Percentiles rank a stretch among this genome's conserved stretches.
These are phyloP conservation scores for Torulaspora globosa DNA, from an alignment of 1,139 yeast species.

Conservation along the genomic window DNA sequence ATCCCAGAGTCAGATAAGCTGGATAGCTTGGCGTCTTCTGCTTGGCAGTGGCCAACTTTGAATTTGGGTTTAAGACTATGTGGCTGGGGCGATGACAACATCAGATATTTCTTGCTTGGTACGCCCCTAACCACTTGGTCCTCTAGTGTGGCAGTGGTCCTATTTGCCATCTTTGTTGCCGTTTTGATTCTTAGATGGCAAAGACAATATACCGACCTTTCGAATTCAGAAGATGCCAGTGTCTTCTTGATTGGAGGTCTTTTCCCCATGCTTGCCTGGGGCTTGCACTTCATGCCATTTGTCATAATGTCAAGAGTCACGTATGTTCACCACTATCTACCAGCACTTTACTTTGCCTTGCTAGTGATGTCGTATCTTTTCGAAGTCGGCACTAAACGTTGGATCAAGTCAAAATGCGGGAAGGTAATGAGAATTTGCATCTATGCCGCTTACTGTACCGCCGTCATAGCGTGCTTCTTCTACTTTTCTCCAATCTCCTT, in stretches of 20 bases:
- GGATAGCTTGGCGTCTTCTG: conserved; percentile 84
- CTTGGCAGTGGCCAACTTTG: conserved; percentile 99
- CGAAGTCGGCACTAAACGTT: conserved; percentile 53
- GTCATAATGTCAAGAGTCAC: conserved; percentile 95
- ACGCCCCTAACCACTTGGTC: conserved; percentile 95
- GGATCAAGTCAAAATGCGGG: conserved; percentile 35
- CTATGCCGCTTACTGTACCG: conserved; percentile 47
- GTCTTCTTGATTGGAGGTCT: conserved; percentile 73
- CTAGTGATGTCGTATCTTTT: conserved; percentile 71
- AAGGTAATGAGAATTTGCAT: conserved; percentile 36
- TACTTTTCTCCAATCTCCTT: conserved; percentile 74
- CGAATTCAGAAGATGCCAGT: conserved; percentile 38
- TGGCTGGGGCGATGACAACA: conserved; percentile 81
- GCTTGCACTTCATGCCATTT: conserved; percentile 86
- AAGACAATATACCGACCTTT: conserved; percentile 76
- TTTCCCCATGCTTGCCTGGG: conserved; percentile 92
- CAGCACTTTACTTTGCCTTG: conserved; percentile 94
- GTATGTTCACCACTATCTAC: conserved; percentile 94
- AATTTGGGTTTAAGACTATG: conserved; percentile 92
- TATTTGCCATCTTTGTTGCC: conserved; percentile 55
- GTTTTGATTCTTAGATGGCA: conserved; percentile 82
- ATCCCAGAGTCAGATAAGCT: conserved; percentile 89
- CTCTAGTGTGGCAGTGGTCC: conserved; percentile 65
- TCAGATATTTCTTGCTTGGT: conserved; percentile 85
- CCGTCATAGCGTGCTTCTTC: conserved; percentile 64